Evolutionary conservation across 768 basidiomycete species (phyloP).

Genomic region (Boletus rubroflammeus): DNA sequence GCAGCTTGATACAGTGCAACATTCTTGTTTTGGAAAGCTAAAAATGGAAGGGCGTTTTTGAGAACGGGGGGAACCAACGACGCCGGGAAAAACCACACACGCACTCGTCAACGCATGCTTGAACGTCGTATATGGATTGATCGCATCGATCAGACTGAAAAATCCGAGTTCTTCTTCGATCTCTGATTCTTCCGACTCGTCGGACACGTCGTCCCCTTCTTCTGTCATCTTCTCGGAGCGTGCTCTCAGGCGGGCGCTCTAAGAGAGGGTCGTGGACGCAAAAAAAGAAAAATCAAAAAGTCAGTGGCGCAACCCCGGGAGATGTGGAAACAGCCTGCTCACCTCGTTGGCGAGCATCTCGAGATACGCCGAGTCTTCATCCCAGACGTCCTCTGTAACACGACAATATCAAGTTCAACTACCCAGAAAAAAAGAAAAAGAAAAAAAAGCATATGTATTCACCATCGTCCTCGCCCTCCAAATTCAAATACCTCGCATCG

Average conservation of each 20-base stretch:
- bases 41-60: too few species aligned
- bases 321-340: constrained; percentile 7
- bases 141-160: constrained; percentile 76
- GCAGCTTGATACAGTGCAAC: constrained; percentile 60
- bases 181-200: constrained; percentile 50
- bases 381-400: constrained; percentile 77
- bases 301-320: neutral
- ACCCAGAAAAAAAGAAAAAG: neutral
- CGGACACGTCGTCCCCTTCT: constrained; percentile 32
- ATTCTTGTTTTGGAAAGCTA: constrained; percentile 72
- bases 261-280: neutral
- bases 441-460: constrained; percentile 5
- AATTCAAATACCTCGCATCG: constrained; percentile 50
- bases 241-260: constrained; percentile 74
- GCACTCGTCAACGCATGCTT: constrained; percentile 73
- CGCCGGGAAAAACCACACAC: neutral
- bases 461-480: constrained; percentile 66
- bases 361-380: constrained; percentile 84
- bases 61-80: neutral
- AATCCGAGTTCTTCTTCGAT: constrained; percentile 84
- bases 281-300: neutral
- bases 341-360: constrained; percentile 85
- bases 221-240: constrained; percentile 43
- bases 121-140: constrained; percentile 77
- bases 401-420: neutral